Evolutionary conservation across 2,329 filamentous ascomycete species (phyloP).

Genomic region (Hypoxylon sp.): DNA sequence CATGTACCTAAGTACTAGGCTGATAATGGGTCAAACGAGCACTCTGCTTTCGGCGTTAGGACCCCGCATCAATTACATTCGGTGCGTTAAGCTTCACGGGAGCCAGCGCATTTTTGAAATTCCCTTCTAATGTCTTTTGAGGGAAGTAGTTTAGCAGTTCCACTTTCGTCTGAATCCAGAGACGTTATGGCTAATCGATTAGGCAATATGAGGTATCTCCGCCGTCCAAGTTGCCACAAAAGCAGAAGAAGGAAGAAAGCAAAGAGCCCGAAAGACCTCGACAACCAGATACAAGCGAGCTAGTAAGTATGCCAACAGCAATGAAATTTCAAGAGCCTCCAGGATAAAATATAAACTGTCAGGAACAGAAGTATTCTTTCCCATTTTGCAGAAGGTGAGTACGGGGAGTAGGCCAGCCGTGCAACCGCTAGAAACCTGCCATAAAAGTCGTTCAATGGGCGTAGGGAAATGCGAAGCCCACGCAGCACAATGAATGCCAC

Average conservation of each 20-base stretch:
- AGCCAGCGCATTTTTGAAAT: too few relatives aligned
- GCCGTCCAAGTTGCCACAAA: conserved; percentile 7
- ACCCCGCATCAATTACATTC: too few relatives aligned
- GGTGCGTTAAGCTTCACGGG: too few relatives aligned
- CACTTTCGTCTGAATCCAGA: too few relatives aligned
- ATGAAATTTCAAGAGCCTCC: background rate
- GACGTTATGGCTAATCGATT: background rate
- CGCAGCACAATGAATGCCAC: background rate
- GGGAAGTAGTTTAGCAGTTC: too few relatives aligned
- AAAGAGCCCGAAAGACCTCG: conserved; percentile 2
- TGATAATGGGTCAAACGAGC: too few relatives aligned
- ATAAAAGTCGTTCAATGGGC: background rate
- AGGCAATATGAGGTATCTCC: background rate
- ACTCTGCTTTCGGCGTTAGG: too few relatives aligned
- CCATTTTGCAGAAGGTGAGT: too few relatives aligned
- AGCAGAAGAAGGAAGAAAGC: background rate
- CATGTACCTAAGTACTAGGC: too few relatives aligned
- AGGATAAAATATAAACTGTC: background rate
- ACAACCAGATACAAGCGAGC: background rate
- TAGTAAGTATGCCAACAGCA: background rate
- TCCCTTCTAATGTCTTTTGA: too few relatives aligned
- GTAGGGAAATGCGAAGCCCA: conserved; percentile 11
- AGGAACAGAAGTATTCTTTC: too few relatives aligned
- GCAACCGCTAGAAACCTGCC: background rate
- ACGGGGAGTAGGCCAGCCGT: background rate